Evolutionary conservation across 768 basidiomycete genomes (phyloP).

Genomic region (Collybia sp.): DNA sequence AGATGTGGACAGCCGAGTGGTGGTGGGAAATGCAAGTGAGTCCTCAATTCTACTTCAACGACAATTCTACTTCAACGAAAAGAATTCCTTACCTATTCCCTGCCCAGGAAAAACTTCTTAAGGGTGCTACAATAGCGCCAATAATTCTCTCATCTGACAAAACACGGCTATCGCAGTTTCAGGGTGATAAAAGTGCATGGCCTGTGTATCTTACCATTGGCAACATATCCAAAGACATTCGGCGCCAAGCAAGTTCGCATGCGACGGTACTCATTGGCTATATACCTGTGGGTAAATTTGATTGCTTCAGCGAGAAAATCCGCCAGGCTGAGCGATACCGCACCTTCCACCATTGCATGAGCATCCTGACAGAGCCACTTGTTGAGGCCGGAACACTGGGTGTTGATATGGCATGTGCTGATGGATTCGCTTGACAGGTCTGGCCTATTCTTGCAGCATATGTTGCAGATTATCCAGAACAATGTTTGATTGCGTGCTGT

Average conservation of each 20-base stretch:
- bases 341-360: constrained; percentile 28
- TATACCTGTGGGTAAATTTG: constrained; percentile 25
- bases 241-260: constrained; percentile 14
- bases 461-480: constrained; percentile 30
- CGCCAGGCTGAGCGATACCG: constrained; percentile 15
- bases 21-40: constrained; percentile 23
- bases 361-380: constrained; percentile 20
- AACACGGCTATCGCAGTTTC: constrained; percentile 19
- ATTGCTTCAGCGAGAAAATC: constrained; percentile 11
- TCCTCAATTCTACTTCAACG: background rate
- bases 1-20: background rate
- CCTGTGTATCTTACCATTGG: constrained; percentile 33
- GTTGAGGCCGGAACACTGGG: constrained; percentile 24
- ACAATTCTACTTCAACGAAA: no score
- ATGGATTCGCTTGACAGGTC: constrained; percentile 17
- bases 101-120: constrained; percentile 3
- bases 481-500: constrained; percentile 23
- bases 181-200: constrained; percentile 25
- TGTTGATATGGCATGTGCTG: constrained; percentile 26
- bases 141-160: constrained; percentile 23
- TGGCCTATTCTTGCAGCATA: constrained; percentile 29
- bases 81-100: background rate
- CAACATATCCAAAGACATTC: constrained; percentile 22
- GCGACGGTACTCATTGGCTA: constrained; percentile 27
- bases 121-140: constrained; percentile 17